Conservation (phyloP, 2,329 filamentous ascomycete species). For the Neospermospora avenae region DNA sequence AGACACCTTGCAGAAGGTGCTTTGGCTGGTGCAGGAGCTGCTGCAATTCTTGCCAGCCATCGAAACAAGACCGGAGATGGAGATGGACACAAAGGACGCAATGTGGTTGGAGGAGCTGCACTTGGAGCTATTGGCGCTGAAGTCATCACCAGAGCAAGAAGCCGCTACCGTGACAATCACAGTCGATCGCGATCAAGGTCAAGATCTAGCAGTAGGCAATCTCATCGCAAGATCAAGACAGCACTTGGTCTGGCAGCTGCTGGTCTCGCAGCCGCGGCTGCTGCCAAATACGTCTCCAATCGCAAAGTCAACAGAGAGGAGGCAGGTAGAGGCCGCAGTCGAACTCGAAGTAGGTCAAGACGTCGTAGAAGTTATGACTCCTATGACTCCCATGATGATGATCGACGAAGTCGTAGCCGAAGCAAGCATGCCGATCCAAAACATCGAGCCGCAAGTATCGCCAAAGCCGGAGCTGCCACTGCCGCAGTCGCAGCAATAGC, state of each 20-base stretch:
- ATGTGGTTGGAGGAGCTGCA: slow-evolving; percentile 51
- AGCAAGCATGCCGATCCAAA: slow-evolving; percentile 51
- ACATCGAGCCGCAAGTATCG: slow-evolving; percentile 33
- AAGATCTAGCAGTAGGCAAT: slow-evolving; percentile 35
- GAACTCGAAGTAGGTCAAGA: slow-evolving; percentile 44
- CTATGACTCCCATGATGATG: slow-evolving; percentile 30
- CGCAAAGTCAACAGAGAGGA: slow-evolving; percentile 60
- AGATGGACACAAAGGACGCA: slow-evolving; percentile 29
- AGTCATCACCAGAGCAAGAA: slow-evolving; percentile 56
- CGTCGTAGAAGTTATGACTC: slow-evolving; percentile 39
- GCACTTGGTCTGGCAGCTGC: slow-evolving; percentile 61
- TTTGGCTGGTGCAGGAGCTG: slow-evolving; percentile 58
- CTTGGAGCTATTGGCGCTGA: slow-evolving; percentile 62
- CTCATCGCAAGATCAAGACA: slow-evolving; percentile 52
- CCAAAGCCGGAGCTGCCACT: slow-evolving; percentile 44
- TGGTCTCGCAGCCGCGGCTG: slow-evolving; percentile 61
- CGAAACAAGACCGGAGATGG: slow-evolving; percentile 40
- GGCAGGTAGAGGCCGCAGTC: slow-evolving; percentile 49
- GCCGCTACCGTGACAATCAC: slow-evolving; percentile 55
- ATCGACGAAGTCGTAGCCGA: slow-evolving; percentile 39
- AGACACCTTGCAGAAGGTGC: slow-evolving; percentile 63
- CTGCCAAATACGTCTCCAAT: slow-evolving; percentile 60
- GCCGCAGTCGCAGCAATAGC: slow-evolving; percentile 57
- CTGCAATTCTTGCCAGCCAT: slow-evolving; percentile 55
- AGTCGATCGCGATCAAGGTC: slow-evolving; percentile 41